Conservation (phyloP, 148 eudicot species). For the Salicornia ramosissima region DNA sequence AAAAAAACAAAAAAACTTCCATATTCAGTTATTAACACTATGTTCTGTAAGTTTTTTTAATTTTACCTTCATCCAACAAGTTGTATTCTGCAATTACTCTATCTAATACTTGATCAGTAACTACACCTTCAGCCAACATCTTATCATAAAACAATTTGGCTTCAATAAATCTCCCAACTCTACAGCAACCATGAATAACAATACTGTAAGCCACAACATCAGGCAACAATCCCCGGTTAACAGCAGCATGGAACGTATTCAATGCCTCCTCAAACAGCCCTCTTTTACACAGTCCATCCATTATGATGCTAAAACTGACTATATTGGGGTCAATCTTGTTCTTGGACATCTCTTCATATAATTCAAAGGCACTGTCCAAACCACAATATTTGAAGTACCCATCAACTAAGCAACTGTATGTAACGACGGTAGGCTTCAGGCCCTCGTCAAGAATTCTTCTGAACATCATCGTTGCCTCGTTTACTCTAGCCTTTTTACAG, state of each 20-base stretch:
- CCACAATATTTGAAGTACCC: slow-evolving; percentile 39
- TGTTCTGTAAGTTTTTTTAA: neutral
- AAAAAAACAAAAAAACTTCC: too few relatives aligned
- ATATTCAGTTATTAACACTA: neutral
- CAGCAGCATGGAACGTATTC: slow-evolving; percentile 32
- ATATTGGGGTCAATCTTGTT: slow-evolving; percentile 46
- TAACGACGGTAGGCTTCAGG: slow-evolving; percentile 44
- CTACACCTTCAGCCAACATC: slow-evolving; percentile 39
- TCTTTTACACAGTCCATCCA: slow-evolving; percentile 61
- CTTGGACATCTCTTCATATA: slow-evolving; percentile 47
- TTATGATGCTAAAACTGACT: slow-evolving; percentile 58
- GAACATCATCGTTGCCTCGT: slow-evolving; percentile 45
- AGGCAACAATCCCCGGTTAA: slow-evolving; percentile 38
- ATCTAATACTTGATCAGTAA: slow-evolving; percentile 36
- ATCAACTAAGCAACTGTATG: slow-evolving; percentile 56
- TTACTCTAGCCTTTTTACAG: slow-evolving; percentile 48
- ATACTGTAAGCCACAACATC: slow-evolving; percentile 57
- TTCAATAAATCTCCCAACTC: slow-evolving; percentile 39
- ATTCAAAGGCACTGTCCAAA: slow-evolving; percentile 36
- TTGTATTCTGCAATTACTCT: slow-evolving; percentile 29
- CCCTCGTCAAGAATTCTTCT: slow-evolving; percentile 39
- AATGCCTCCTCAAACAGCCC: slow-evolving; percentile 47
- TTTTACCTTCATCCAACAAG: slow-evolving; percentile 25
- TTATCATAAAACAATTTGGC: slow-evolving; percentile 33
- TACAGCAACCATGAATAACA: slow-evolving; percentile 52